Base-by-base conservation (phyloP, 345 rosid species). In the Citrus trifoliata region DNA sequence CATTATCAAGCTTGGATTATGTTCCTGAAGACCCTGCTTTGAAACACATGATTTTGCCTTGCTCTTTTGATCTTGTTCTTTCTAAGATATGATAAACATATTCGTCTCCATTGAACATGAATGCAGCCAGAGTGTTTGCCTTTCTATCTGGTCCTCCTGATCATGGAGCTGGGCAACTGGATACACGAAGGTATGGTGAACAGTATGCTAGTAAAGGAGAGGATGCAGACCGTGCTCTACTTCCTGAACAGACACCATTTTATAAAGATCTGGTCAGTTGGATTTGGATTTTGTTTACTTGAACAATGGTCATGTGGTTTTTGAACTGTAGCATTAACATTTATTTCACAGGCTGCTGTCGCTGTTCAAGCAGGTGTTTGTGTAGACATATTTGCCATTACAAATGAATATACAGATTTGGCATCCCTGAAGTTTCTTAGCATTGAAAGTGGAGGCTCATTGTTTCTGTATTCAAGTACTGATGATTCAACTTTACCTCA, bases 281-380 rank as follows among this genome's bases (percentile, higher is more conserved):
- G 10, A 25, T 56, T 83, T 82, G 74, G 67, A 51, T 79, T 70
- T 22, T 72, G 63, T 68, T 46, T 16, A 35, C 40, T 61, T 68
- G 37, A 18, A 60, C 25, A 10, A 67, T 74, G 16, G 24, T 51
- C 77, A 25, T 55, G 62, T 69, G 40, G 61, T 83, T 76, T 75
- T 55, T 55, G 51, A 78, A 78, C 81, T 72, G 27, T 77, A 78
- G 64, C 78, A 84, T 80, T 88, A 80, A 89, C 85, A 70, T 85
- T 46, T 83, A 78, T 83, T 87, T 85, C 86, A 78, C 85, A 96
- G 98, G 98, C 98, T 85, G 88, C 94, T 87, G 88, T 94, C 10
- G 98, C 99, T 86, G 98, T 92, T 84, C 93, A 94, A 80, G 92
- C 99, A 85, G 99, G 99, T 89, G 99, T 96, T 72, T 96, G 94